Evolutionary conservation across 2,329 filamentous ascomycete genomes (phyloP).

Genomic region (Massarina eburnea): DNA sequence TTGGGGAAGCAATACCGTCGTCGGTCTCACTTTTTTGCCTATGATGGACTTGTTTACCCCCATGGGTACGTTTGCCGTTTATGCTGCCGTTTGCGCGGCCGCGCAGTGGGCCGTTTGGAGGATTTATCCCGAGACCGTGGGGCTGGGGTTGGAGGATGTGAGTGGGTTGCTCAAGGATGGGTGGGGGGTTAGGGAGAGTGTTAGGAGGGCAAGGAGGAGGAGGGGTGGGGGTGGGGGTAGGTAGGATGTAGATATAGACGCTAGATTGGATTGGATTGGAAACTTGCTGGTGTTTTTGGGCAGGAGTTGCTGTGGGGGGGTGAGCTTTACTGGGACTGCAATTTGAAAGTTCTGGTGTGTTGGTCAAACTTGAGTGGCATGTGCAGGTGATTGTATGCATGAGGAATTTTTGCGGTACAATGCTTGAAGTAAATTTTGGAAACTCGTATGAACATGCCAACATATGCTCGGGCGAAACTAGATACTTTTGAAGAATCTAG

Average conservation of each 20-base stretch:
- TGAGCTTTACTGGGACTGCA: too few relatives aligned
- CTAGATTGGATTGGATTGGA: neutral
- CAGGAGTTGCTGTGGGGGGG: too few relatives aligned
- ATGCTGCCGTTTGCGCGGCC: constrained; percentile 67
- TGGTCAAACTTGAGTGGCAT: too few relatives aligned
- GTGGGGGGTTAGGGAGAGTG: constrained; percentile 61
- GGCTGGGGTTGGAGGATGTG: constrained; percentile 78
- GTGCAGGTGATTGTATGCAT: too few relatives aligned
- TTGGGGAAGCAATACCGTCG: constrained; percentile 83
- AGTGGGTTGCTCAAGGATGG: constrained; percentile 69
- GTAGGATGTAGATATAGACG: neutral
- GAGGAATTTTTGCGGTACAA: too few relatives aligned
- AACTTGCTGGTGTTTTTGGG: too few relatives aligned
- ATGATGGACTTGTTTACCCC: constrained; percentile 78
- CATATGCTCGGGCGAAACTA: neutral
- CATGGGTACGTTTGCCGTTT: constrained; percentile 77
- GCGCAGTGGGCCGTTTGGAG: constrained; percentile 71
- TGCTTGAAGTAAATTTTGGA: too few relatives aligned
- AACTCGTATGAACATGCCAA: neutral
- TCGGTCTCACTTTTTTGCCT: constrained; percentile 84
- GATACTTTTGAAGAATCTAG: too few relatives aligned
- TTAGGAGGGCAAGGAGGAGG: constrained; percentile 21
- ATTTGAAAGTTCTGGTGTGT: too few relatives aligned
- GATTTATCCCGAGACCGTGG: constrained; percentile 86
- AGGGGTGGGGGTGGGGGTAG: constrained; percentile 3